Conservation (phyloP, 2,329 filamentous ascomycete species). For the Clathrospora elynae region DNA sequence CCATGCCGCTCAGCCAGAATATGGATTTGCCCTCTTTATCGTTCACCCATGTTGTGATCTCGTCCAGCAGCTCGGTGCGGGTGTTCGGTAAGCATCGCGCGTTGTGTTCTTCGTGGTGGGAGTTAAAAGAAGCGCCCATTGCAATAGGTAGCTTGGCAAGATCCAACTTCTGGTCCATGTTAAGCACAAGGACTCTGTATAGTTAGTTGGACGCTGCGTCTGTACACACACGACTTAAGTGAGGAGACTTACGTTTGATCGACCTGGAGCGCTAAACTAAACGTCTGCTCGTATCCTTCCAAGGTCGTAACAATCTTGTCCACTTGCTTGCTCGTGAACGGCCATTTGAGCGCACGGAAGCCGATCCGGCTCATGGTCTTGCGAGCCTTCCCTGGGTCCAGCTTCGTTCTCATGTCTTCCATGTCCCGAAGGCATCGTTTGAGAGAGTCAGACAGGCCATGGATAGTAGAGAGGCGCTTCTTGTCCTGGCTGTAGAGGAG, state of each 20-base stretch:
- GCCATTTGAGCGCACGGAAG: constrained; percentile 48
- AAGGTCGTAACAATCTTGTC: constrained; percentile 32
- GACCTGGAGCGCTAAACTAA: constrained; percentile 40
- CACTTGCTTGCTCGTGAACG: constrained; percentile 45
- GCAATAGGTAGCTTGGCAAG: constrained; percentile 11
- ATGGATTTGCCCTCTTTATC: constrained; percentile 20
- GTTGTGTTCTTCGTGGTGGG: constrained; percentile 19
- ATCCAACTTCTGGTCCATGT: too few relatives aligned
- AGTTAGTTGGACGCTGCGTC: too few relatives aligned
- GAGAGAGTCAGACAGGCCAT: constrained; percentile 24
- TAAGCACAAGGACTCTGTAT: too few relatives aligned
- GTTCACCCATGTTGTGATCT: constrained; percentile 28
- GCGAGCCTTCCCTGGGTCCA: constrained; percentile 18
- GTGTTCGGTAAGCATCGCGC: constrained; percentile 31
- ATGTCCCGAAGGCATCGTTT: constrained; percentile 19
- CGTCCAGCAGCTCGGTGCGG: constrained; percentile 28
- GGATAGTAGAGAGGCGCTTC: constrained; percentile 31
- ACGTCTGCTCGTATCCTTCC: constrained; percentile 28
- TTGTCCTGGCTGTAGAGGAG: constrained; percentile 35
- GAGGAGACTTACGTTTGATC: constrained; percentile 45
- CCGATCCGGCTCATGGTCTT: constrained; percentile 42
- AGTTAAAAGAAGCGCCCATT: constrained; percentile 23
- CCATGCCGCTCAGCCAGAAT: constrained; percentile 39
- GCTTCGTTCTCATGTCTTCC: constrained; percentile 12
- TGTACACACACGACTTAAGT: too few relatives aligned